These are phyloP conservation scores for Clitoria ternatea DNA, from an alignment of 306 rosid genomes.

Conservation along the genomic window DNA sequence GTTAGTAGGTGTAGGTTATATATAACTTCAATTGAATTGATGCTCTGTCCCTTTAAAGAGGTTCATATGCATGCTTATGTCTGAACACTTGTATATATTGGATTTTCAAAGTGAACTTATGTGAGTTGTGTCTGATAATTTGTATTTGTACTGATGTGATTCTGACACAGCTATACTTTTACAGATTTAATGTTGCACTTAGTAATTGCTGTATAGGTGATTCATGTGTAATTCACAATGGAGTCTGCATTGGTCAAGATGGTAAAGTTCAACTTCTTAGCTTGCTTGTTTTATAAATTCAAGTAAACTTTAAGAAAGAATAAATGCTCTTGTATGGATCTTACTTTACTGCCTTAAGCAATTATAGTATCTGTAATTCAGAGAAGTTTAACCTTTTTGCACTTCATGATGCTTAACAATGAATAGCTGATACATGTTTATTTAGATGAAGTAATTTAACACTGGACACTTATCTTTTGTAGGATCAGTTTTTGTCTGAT, in stretches of 20 bases:
- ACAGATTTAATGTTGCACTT: constrained; percentile 72
- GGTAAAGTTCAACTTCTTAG: constrained; percentile 46
- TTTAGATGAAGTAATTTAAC: constrained; percentile 10
- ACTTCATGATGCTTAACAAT: not conserved
- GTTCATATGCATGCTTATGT: not conserved
- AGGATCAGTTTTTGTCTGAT: not conserved
- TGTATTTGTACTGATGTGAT: constrained; percentile 3
- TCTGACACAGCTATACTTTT: constrained; percentile 18
- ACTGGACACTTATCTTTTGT: not conserved
- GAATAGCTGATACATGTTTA: not conserved
- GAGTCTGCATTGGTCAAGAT: constrained; percentile 95
- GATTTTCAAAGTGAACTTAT: not conserved
- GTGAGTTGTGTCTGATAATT: not conserved
- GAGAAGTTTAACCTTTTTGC: not conserved
- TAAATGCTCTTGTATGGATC: not conserved
- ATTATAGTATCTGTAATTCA: not conserved
- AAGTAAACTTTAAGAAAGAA: not conserved
- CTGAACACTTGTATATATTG: not conserved
- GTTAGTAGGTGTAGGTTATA: not conserved
- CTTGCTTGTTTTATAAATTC: constrained; percentile 14
- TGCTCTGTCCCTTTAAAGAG: not conserved
- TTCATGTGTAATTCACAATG: constrained; percentile 74
- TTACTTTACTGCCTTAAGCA: constrained; percentile 3
- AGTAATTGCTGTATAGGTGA: constrained; percentile 81
- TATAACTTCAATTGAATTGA: not conserved